Evolutionary conservation across 169 alveolate species (phyloP).

Genomic region (Plasmodium gonderi): DNA sequence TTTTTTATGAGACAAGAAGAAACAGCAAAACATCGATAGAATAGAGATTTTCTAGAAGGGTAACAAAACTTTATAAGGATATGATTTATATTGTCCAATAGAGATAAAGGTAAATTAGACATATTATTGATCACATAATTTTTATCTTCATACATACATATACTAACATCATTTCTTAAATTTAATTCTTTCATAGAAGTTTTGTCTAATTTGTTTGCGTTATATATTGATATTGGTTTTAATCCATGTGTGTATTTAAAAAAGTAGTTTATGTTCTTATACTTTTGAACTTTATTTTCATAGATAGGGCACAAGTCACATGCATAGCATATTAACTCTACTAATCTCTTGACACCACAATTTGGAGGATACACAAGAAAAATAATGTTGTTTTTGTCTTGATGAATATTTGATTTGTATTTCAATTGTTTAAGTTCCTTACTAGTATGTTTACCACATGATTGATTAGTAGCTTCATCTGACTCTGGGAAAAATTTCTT

Average conservation of each 20-base stretch:
- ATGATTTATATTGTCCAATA: conserved; percentile 43
- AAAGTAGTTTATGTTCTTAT: conserved; percentile 54
- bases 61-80: conserved; percentile 22
- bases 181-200: conserved; percentile 13
- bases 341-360: conserved; percentile 49
- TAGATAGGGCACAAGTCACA: conserved; percentile 60
- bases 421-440: neutral
- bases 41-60: conserved; percentile 28
- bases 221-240: conserved; percentile 61
- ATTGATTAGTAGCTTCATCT: neutral
- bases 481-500: conserved; percentile 3
- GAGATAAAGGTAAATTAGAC: neutral
- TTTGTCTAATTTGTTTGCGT: conserved; percentile 46
- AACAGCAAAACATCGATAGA: conserved; percentile 35
- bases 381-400: conserved; percentile 2
- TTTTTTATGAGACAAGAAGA: conserved; percentile 40
- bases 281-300: conserved; percentile 57
- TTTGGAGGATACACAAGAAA: conserved; percentile 54
- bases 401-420: neutral
- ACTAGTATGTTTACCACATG: neutral
- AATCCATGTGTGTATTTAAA: conserved; percentile 69
- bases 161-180: conserved; percentile 29
- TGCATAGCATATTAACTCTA: conserved; percentile 49
- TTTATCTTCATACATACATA: conserved; percentile 50
- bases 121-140: conserved; percentile 21